phyloP scores from a whole-genome alignment of 2,329 filamentous ascomycete species.

The Fusarium redolens region DNA sequence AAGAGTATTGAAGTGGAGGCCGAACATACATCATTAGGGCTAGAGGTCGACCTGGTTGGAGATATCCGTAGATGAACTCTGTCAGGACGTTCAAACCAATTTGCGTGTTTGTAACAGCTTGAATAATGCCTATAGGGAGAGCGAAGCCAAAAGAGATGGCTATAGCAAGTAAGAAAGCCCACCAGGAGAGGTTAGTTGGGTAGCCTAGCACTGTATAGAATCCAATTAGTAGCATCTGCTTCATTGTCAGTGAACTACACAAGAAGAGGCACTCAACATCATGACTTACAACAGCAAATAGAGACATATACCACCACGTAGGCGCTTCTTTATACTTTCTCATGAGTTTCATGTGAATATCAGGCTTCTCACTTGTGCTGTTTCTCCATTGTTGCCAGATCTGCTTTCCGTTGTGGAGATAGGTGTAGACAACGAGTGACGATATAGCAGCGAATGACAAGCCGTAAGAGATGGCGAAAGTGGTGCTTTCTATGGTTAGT shows the following conservation, averaged over 20 bases:
- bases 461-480: slow-evolving; percentile 76
- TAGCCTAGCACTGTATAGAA: slow-evolving; percentile 68
- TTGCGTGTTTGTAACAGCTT: slow-evolving; percentile 76
- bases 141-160: slow-evolving; percentile 72
- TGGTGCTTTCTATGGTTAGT: slow-evolving; percentile 63
- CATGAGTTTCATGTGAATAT: slow-evolving; percentile 74
- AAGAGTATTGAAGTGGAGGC: background rate
- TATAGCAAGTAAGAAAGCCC: slow-evolving; percentile 76
- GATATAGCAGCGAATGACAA: slow-evolving; percentile 78
- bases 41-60: slow-evolving; percentile 77
- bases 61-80: slow-evolving; percentile 80
- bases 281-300: slow-evolving; percentile 64
- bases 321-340: slow-evolving; percentile 71
- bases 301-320: slow-evolving; percentile 70
- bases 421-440: slow-evolving; percentile 75
- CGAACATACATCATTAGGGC: slow-evolving; percentile 75
- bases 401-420: slow-evolving; percentile 73
- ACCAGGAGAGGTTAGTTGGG: slow-evolving; percentile 77
- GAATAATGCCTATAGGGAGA: slow-evolving; percentile 75
- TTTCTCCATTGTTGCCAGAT: slow-evolving; percentile 72
- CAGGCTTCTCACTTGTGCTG: slow-evolving; percentile 69
- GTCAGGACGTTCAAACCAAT: slow-evolving; percentile 80
- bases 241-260: slow-evolving; percentile 19
- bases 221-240: slow-evolving; percentile 64
- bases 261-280: no score